Evolutionary conservation across 495 filamentous ascomycete species (phyloP), one percentile per base, ranked within the genome.

Genomic region (Tuber magnatum): DNA sequence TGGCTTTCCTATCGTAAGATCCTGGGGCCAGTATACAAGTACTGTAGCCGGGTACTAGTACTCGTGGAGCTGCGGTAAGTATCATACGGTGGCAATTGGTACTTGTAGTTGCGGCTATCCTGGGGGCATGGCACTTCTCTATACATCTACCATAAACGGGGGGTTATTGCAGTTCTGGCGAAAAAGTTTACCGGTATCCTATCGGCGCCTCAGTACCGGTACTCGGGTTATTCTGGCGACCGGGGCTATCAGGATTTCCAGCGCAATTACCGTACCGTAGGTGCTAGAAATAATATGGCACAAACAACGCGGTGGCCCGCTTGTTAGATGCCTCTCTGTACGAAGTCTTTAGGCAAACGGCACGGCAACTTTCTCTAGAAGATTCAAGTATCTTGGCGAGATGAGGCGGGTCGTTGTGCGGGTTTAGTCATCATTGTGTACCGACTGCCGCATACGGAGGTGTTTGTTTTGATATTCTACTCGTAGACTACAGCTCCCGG

Each of bases 381-480:
- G n/a, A n/a, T n/a, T n/a, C n/a, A n/a, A n/a, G 20, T 48, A 18
- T 48, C 46, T 48, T 40, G 39, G 7, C 39, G n/a, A n/a, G n/a
- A n/a, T n/a, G n/a, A n/a, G n/a, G 39, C 39, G 39, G 7, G 39
- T 40, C 39, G 39, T 40, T 61, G 51, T 32, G 56, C 1, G n/a
- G 10, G 51, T 61, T 65, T 65, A 65, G 56, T 35, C 28, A 65
- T 35, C 56, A 65, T 6, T 65, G 28, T 65, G 56, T 65, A 20
- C 51, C n/a, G 12, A 14, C 32, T 65, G 14, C 28, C 3, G 3
- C 10, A 16, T 35, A 16, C 56, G 24, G n/a, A n/a, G n/a, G 46
- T 77, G 69, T 77, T 77, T 73, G 68, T 71, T 78, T 77, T 73
- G 69, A 38, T 46, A 48, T 46, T 74, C 74, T 71, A n/a, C n/a